Evolutionary conservation across 257 asterid genomes (phyloP).

Genomic region (Forsythia suspensa): DNA sequence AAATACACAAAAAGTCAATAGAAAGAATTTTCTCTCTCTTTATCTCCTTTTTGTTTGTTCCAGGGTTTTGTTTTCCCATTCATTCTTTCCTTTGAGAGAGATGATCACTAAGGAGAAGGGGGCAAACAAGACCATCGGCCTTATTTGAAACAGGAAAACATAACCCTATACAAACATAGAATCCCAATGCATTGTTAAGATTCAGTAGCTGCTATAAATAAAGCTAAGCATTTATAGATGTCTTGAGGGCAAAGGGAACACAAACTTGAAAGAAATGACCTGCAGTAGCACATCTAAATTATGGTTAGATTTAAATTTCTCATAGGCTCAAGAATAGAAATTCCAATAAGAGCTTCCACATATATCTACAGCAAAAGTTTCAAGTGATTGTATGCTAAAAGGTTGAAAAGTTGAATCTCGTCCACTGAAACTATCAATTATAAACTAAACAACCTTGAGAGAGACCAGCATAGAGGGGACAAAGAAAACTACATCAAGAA

Average conservation of each 20-base stretch:
- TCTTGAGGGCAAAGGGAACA: background rate
- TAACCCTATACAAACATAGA: background rate
- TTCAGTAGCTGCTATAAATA: background rate
- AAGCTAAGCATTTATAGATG: background rate
- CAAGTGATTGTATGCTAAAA: background rate
- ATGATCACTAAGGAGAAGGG: background rate
- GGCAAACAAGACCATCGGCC: background rate
- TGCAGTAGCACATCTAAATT: background rate
- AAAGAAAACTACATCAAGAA: background rate
- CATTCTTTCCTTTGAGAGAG: background rate
- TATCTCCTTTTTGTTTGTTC: background rate
- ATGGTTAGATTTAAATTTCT: background rate
- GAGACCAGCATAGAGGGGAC: background rate
- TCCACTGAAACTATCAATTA: background rate
- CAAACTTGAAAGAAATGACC: background rate
- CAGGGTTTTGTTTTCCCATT: background rate
- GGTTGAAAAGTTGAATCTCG: background rate
- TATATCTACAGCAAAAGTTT: background rate
- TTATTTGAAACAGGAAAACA: background rate
- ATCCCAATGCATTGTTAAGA: background rate
- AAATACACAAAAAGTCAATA: constrained; percentile 4
- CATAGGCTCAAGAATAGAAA: background rate
- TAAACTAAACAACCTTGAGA: background rate
- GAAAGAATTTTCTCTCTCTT: constrained; percentile 3
- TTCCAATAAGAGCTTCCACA: background rate